Conservation (phyloP, 2,329 filamentous ascomycete genomes). For the Penicillium sumatraense region DNA sequence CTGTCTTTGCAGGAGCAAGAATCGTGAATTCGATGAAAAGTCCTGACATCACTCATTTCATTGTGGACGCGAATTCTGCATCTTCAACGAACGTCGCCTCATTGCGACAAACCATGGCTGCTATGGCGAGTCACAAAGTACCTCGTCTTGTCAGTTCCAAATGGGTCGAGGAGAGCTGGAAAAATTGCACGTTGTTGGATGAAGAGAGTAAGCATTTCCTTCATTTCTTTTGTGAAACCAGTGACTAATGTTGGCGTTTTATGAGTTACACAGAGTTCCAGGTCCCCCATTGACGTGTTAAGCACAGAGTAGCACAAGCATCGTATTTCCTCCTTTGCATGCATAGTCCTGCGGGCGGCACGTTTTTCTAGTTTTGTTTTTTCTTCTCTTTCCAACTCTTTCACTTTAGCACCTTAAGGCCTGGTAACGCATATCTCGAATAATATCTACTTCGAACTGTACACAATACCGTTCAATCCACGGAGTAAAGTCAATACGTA, state of each 20-base stretch:
- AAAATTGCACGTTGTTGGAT: slow-evolving; percentile 75
- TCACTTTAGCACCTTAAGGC: not conserved
- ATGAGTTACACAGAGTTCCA: slow-evolving; percentile 8
- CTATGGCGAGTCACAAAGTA: slow-evolving; percentile 48
- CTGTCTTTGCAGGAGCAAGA: slow-evolving; percentile 71
- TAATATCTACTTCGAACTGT: not conserved
- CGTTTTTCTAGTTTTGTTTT: not conserved
- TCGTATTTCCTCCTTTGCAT: not conserved
- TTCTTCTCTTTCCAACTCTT: not conserved
- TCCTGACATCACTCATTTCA: slow-evolving; percentile 70
- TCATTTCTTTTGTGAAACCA: not conserved
- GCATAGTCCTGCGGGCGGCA: not conserved
- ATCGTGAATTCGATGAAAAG: slow-evolving; percentile 59
- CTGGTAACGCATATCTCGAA: not conserved
- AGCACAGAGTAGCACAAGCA: not conserved
- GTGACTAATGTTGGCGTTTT: not conserved
- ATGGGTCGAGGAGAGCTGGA: slow-evolving; percentile 85
- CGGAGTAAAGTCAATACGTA: not conserved
- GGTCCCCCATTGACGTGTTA: not conserved
- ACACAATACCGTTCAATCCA: not conserved
- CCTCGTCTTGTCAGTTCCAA: slow-evolving; percentile 70
- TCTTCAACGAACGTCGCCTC: slow-evolving; percentile 46
- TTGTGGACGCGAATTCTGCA: slow-evolving; percentile 59
- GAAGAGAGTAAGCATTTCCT: slow-evolving; percentile 64
- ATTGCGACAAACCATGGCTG: slow-evolving; percentile 36